These are phyloP conservation scores for Turnera subulata DNA, from an alignment of 345 rosid genomes.

Conservation along the genomic window DNA sequence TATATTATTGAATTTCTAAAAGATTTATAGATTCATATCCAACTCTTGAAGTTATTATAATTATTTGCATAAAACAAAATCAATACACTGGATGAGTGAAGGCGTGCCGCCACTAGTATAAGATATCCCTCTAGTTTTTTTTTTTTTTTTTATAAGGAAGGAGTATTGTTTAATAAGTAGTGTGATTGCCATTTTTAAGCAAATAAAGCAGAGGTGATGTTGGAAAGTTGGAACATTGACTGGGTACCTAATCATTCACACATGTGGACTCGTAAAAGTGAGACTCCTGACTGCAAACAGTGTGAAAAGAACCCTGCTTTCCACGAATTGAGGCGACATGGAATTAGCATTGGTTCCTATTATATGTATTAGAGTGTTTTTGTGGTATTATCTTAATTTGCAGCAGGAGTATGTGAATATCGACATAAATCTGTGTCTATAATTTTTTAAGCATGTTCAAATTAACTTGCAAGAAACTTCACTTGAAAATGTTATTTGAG, in stretches of 20 bases:
- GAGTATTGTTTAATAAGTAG: background rate
- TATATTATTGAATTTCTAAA: no score
- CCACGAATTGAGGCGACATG: background rate
- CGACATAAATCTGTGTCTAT: background rate
- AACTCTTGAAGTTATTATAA: no score
- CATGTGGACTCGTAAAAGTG: background rate
- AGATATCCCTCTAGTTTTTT: background rate
- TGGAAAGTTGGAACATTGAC: background rate
- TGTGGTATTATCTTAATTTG: background rate
- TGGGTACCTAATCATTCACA: constrained; percentile 1
- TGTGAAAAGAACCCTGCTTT: background rate
- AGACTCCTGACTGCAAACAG: constrained; percentile 2
- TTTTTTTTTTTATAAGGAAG: no score
- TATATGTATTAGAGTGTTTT: background rate
- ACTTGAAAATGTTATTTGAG: no score
- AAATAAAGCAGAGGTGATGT: background rate
- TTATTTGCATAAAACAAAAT: no score
- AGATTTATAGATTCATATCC: no score
- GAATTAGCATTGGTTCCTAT: background rate
- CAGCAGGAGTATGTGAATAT: background rate
- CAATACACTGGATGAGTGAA: background rate
- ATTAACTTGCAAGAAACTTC: no score
- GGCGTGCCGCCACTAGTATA: background rate
- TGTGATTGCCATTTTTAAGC: background rate
- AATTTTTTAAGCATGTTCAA: no score